Percentiles rank a stretch among this genome's conserved stretches.
phyloP scores from a whole-genome alignment of 1,284 basidiomycete species.

The Ustilago shanxiensis region DNA sequence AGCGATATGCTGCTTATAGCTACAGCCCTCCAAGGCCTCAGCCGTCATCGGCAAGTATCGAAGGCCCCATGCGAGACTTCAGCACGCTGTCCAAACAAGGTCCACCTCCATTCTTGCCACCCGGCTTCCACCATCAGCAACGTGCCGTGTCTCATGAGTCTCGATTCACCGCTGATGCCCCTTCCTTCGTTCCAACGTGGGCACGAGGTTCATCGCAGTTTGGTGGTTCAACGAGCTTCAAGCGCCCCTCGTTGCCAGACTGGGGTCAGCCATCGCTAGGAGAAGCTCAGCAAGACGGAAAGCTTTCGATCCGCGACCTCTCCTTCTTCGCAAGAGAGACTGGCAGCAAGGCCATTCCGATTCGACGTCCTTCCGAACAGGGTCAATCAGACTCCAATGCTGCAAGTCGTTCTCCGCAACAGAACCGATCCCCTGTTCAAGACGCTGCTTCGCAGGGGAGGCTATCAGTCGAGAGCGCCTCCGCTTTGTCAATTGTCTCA shows the following conservation, averaged over 20 bases:
- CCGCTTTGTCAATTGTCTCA: background rate
- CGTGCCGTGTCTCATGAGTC: slow-evolving; percentile 40
- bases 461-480: background rate
- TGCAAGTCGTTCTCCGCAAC: background rate
- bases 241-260: slow-evolving; percentile 49
- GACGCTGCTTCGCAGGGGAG: background rate
- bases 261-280: slow-evolving; percentile 27
- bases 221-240: slow-evolving; percentile 26
- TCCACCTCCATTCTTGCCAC: slow-evolving; percentile 51
- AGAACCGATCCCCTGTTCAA: background rate
- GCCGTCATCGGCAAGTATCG: slow-evolving; percentile 58
- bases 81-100: slow-evolving; percentile 37
- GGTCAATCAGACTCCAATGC: background rate
- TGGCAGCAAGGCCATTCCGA: slow-evolving; percentile 57
- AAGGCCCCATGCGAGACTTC: slow-evolving; percentile 52
- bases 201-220: slow-evolving; percentile 17
- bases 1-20: slow-evolving; percentile 18
- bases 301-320: slow-evolving; percentile 34
- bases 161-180: slow-evolving; percentile 50
- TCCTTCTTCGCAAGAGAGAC: slow-evolving; percentile 28
- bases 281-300: background rate
- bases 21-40: slow-evolving; percentile 48
- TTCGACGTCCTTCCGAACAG: slow-evolving; percentile 45
- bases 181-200: slow-evolving; percentile 57
- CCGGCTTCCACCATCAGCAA: slow-evolving; percentile 23